Conservation (phyloP, 1,139 yeast species). For the Nakaseomyces sp. region DNA sequence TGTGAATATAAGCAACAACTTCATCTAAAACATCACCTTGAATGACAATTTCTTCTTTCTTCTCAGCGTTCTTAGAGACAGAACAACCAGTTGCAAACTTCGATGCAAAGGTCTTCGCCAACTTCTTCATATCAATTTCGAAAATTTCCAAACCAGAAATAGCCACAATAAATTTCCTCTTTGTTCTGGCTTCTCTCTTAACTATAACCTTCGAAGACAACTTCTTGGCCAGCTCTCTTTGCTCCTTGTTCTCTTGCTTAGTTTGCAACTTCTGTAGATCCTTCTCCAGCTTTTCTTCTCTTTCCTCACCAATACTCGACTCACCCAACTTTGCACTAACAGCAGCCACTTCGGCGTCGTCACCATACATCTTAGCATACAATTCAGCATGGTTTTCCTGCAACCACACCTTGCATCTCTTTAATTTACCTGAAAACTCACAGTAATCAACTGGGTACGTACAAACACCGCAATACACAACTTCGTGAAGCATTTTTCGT, state of each 20-base stretch:
- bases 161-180: constrained; percentile 80
- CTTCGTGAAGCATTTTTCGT: constrained; percentile 35
- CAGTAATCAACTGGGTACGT: constrained; percentile 88
- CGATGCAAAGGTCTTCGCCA: constrained; percentile 85
- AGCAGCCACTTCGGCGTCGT: constrained; percentile 20
- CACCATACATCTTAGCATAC: constrained; percentile 46
- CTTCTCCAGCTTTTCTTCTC: constrained; percentile 72
- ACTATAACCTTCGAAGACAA: constrained; percentile 71
- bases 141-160: constrained; percentile 84
- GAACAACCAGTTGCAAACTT: constrained; percentile 96
- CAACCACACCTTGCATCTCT: constrained; percentile 82
- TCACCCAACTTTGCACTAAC: constrained; percentile 23
- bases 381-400: constrained; percentile 48
- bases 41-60: constrained; percentile 81
- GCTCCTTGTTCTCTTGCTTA: constrained; percentile 82
- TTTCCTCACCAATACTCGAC: constrained; percentile 42
- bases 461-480: constrained; percentile 76
- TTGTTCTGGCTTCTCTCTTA: constrained; percentile 84
- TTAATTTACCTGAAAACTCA: constrained; percentile 78
- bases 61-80: constrained; percentile 86
- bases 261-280: constrained; percentile 80
- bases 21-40: constrained; percentile 96
- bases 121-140: constrained; percentile 80
- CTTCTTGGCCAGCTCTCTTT: constrained; percentile 72
- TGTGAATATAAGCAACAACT: constrained; percentile 68